These are phyloP conservation scores for Sphaerulina populicola DNA, from an alignment of 2,329 filamentous ascomycete species.

Conservation along the genomic window DNA sequence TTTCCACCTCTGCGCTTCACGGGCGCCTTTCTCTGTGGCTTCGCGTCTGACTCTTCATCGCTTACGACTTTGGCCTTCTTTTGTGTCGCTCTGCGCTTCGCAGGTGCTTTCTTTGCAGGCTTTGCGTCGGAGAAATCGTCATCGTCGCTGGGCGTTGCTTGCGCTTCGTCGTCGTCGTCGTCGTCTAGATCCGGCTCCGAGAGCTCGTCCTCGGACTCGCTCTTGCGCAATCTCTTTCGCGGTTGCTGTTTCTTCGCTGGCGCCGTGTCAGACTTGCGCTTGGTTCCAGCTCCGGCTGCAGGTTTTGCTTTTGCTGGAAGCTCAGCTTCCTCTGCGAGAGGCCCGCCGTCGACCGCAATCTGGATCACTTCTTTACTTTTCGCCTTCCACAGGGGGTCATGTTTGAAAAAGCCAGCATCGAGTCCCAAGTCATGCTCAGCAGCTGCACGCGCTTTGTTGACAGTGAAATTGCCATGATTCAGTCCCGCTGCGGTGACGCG, in stretches of 20 bases:
- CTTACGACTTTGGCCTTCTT: constrained; percentile 9
- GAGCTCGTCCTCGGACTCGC: constrained; percentile 15
- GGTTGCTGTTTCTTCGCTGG: constrained; percentile 17
- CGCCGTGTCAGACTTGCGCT: constrained; percentile 28
- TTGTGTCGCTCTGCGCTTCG: constrained; percentile 12
- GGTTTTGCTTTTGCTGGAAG: constrained; percentile 15
- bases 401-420: constrained; percentile 49
- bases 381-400: constrained; percentile 45
- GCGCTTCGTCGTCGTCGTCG: constrained; percentile 7
- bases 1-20: constrained; percentile 12
- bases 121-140: constrained; percentile 7
- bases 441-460: constrained; percentile 48
- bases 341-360: constrained; percentile 39
- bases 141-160: constrained; percentile 7
- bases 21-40: constrained; percentile 9
- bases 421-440: constrained; percentile 48
- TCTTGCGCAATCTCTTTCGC: constrained; percentile 21
- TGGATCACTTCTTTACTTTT: constrained; percentile 48
- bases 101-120: constrained; percentile 1
- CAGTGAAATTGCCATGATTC: constrained; percentile 46
- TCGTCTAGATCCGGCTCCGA: constrained; percentile 1
- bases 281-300: constrained; percentile 22
- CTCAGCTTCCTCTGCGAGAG: too few relatives aligned
- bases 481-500: constrained; percentile 36
- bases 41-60: constrained; percentile 1